Base-by-base conservation (phyloP, 495 filamentous ascomycete species). In the Aspergillus conjunctus region DNA sequence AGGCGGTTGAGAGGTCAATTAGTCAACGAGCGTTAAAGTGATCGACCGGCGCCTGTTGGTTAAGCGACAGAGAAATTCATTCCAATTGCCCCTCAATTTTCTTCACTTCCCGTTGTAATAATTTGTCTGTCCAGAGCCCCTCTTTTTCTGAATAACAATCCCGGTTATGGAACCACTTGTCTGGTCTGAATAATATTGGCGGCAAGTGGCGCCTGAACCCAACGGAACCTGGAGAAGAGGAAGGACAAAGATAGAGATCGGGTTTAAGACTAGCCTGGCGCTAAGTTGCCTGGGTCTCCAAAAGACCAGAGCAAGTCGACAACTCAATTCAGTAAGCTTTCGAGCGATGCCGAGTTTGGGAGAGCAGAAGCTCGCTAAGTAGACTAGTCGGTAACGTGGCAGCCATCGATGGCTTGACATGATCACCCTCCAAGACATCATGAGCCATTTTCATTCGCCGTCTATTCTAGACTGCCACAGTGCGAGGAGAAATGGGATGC, bases 191-290 rank as follows among this genome's bases (percentile, higher is more conserved):
- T 54, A 49, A 46, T 54, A 46, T 32, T 48, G 51, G 56, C 32
- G 30, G 56, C 46, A 43, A 51, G 48, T 57, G 46, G 54, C 32
- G 49, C 48, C 20, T 44, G 45, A 11, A 58, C 18, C 17, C 59
- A 41, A 20, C 37, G 50, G 31, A 52, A 57, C 43, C 51, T 60
- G 51, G 17, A 60, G 54, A 26, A 58, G 58, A 58, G 58, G 51
- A 18, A 34, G 31, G 62, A 66, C 62, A 63, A 65, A 68, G 65
- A 68, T 68, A 68, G 66, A 57, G 51, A 61, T 37, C 15, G 26
- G 41, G 18, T 41, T 59, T 52, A n/a, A 50, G 46, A 22, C 63
- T 63, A 63, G 60, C 33, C 56, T 37, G 56, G 55, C 61, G 41
- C 62, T 66, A 68, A 51, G 30, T 11, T 21, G 20, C 31, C 62